phyloP scores from a whole-genome alignment of 1,284 basidiomycete species.

The Pseudozyma sp. region DNA sequence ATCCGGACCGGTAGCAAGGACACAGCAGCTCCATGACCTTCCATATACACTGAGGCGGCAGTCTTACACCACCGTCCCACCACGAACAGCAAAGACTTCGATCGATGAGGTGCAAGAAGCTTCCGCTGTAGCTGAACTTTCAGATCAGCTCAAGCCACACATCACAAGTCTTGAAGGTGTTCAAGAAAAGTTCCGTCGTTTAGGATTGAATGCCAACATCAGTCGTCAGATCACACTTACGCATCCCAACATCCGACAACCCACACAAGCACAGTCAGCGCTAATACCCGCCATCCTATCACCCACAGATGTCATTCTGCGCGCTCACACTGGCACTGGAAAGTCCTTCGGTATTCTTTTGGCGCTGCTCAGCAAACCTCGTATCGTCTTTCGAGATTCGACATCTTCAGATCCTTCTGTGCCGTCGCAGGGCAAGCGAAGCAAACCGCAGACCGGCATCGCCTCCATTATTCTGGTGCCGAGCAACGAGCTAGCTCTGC shows the following conservation, averaged over 20 bases:
- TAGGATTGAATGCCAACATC: slow-evolving; percentile 53
- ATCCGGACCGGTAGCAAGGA: not conserved
- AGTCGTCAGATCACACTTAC: slow-evolving; percentile 46
- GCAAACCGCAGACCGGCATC: slow-evolving; percentile 50
- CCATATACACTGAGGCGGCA: not conserved
- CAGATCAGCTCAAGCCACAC: not conserved
- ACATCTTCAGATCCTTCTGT: slow-evolving; percentile 1
- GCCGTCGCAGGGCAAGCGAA: slow-evolving; percentile 10
- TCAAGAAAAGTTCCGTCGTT: slow-evolving; percentile 33
- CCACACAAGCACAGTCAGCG: slow-evolving; percentile 59
- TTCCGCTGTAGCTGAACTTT: not conserved
- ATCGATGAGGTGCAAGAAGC: not conserved
- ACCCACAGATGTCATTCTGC: slow-evolving; percentile 59
- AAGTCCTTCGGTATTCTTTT: slow-evolving; percentile 65
- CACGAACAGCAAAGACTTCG: not conserved
- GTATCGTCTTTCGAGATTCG: slow-evolving; percentile 53
- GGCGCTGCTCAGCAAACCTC: slow-evolving; percentile 63
- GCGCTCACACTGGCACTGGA: slow-evolving; percentile 66
- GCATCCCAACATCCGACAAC: slow-evolving; percentile 55
- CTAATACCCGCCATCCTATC: slow-evolving; percentile 58
- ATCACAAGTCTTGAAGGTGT: slow-evolving; percentile 10
- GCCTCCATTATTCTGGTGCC: slow-evolving; percentile 63
- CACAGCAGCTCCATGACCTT: not conserved
- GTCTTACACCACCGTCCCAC: not conserved
- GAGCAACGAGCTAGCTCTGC: slow-evolving; percentile 63